A percentile compares a stretch with the other conserved stretches of the same genome.
phyloP scores from a whole-genome alignment of 2,329 filamentous ascomycete genomes.

The Blastomyces emzantsi region DNA sequence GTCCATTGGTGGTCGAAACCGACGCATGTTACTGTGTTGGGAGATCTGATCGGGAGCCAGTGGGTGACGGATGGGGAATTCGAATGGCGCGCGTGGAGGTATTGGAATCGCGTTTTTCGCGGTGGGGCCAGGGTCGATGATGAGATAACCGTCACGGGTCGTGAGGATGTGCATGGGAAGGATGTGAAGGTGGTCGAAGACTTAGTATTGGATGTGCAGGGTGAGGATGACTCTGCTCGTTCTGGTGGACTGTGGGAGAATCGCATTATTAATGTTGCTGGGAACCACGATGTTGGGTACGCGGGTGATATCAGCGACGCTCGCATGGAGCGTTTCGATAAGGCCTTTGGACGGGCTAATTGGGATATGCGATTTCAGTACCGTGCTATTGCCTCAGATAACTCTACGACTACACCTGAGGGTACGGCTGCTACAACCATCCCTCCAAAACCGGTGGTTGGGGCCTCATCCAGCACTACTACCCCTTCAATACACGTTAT shows the following conservation, averaged over 20 bases:
- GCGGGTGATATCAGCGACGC: constrained; percentile 77
- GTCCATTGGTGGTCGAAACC: constrained; percentile 76
- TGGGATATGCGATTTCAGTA: constrained; percentile 73
- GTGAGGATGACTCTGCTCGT: constrained; percentile 24
- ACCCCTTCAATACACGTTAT: constrained; percentile 65
- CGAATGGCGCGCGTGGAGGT: constrained; percentile 58
- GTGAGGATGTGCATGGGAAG: constrained; percentile 32
- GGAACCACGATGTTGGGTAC: constrained; percentile 96
- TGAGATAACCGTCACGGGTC: constrained; percentile 29
- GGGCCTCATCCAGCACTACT: constrained; percentile 6
- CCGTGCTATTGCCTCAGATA: constrained; percentile 28
- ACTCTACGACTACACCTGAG: constrained; percentile 16
- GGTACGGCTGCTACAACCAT: constrained; percentile 24
- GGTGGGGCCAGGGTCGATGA: constrained; percentile 54
- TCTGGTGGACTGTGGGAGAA: constrained; percentile 49
- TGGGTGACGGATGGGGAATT: constrained; percentile 90
- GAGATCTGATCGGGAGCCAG: constrained; percentile 87
- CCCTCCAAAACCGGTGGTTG: constrained; percentile 17
- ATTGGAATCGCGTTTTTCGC: constrained; percentile 73
- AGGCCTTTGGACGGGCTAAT: constrained; percentile 75
- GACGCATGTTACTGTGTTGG: constrained; percentile 80
- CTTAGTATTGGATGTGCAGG: constrained; percentile 33
- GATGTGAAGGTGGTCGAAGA: constrained; percentile 21
- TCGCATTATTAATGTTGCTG: constrained; percentile 78
- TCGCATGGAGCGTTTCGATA: constrained; percentile 72